phyloP scores from a whole-genome alignment of 2,329 filamentous ascomycete genomes.

The Cladosporium sp. region DNA sequence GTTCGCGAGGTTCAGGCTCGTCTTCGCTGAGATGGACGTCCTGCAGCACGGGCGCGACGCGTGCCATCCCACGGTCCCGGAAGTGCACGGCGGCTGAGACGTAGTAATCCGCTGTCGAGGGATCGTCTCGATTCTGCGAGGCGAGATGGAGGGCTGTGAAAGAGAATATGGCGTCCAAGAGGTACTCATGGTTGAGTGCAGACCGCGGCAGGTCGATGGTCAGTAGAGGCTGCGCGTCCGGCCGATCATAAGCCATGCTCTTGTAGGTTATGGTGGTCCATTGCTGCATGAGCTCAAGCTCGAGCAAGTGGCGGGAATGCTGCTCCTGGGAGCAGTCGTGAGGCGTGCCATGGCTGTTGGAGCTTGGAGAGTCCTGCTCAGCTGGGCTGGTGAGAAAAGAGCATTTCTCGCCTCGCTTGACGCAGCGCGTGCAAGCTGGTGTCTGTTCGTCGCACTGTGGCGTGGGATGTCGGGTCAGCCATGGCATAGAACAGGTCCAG shows the following conservation, averaged over 20 bases:
- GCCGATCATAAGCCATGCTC: constrained; percentile 10
- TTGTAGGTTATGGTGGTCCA: constrained; percentile 17
- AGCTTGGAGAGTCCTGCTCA: constrained; percentile 3
- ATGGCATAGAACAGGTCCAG: no score
- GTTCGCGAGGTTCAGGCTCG: background rate
- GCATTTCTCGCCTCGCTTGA: constrained; percentile 19
- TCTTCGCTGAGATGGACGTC: background rate
- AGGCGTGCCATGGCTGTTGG: constrained; percentile 6
- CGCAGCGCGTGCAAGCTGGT: constrained; percentile 12
- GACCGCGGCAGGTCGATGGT: constrained; percentile 16
- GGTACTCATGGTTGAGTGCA: constrained; percentile 16
- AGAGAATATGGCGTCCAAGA: constrained; percentile 20
- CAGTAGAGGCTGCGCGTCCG: background rate
- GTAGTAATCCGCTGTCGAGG: constrained; percentile 1
- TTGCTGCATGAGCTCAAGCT: constrained; percentile 21
- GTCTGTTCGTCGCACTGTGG: constrained; percentile 9
- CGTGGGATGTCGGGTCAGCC: background rate
- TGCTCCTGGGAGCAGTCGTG: constrained; percentile 2
- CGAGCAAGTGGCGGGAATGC: constrained; percentile 13
- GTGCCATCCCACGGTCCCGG: constrained; percentile 4
- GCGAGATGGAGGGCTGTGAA: constrained; percentile 20
- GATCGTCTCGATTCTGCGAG: constrained; percentile 12
- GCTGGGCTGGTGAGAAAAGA: constrained; percentile 12
- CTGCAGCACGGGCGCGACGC: background rate
- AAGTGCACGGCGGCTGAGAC: background rate